A percentile compares a stretch with the other conserved stretches of the same genome.
Evolutionary conservation across 139 green algal species (phyloP).

Genomic region (Tetraselmis chui): DNA sequence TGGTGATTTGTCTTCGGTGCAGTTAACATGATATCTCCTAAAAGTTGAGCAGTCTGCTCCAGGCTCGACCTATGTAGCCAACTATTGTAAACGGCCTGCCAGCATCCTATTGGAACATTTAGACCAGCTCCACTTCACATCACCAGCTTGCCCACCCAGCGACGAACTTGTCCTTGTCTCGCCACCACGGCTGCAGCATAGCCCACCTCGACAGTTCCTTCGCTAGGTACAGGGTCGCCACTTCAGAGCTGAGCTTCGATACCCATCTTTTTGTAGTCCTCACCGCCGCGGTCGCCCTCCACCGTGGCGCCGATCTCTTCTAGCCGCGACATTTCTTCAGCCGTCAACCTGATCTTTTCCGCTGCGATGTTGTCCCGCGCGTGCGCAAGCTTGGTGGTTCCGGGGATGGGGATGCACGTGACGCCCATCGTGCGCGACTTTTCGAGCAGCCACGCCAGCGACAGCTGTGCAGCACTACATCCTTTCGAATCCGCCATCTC

Average conservation of each 20-base stretch:
- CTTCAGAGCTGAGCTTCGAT: neutral
- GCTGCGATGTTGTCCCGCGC: neutral
- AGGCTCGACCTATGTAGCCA: too few species aligned
- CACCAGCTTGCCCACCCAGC: too few species aligned
- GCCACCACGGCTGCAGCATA: too few species aligned
- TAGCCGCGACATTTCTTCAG: neutral
- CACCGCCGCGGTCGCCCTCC: neutral
- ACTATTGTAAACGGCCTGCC: too few species aligned
- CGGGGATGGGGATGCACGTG: neutral
- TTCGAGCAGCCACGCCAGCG: neutral
- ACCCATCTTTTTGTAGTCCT: neutral
- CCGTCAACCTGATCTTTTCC: neutral
- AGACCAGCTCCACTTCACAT: too few species aligned
- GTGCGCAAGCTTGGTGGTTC: neutral
- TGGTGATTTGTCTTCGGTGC: too few species aligned
- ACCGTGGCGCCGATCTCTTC: neutral
- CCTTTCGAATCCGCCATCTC: neutral
- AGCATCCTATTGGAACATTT: too few species aligned
- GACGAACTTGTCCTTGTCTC: too few species aligned
- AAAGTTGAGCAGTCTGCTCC: too few species aligned
- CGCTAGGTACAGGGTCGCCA: too few species aligned
- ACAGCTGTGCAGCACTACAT: neutral
- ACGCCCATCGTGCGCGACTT: neutral
- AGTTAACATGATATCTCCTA: too few species aligned
- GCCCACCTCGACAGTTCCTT: too few species aligned